Base-by-base conservation (phyloP, 2,329 filamentous ascomycete species). In the Davidsoniella neocaledoniae region DNA sequence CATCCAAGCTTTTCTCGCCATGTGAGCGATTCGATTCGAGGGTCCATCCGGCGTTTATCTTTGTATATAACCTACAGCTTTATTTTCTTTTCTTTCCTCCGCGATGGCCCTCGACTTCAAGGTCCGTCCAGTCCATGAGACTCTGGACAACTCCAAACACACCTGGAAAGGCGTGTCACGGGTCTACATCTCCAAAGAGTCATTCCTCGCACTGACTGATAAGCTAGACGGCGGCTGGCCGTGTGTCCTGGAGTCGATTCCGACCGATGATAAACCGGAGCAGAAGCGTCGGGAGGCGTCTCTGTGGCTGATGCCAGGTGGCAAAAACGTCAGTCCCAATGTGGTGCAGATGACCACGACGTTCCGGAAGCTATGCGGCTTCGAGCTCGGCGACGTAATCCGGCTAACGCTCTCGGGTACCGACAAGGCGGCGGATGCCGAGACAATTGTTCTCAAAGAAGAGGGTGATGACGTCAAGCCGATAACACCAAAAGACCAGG, bases 261-360 rank as follows among this genome's bases (percentile, higher is more conserved):
- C 40, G 10, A 23, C 23, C n/a, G 52, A 55, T n/a, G 59, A 59
- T 17, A 51, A 19, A 49, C 56, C 46, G 51, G 50, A 43, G 5
- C 42, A 57, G 46, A 45, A 56, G 29, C 58, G 60, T 23, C 63
- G 68, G 14, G 68, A 74, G 56, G 72, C 71, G 4, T 66, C 69
- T 26, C 63, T 73, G 1, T 74, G 71, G 66, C 66, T 68, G 0
- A 62, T 71, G 14, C 67, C 70, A 2, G 69, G 71, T 42, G 51
- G 51, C 14, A 73, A 80, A 60, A 78, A 79, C 57, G 68, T 86
- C 56, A 74, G 79, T 58, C 77, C 76, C 56, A 74, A 80, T 54
- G 71, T 86, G 51, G 68, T 83, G 46, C 73, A 88, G 68, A 76
- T 85, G 67, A 80, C 84, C 19, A 80, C 84, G 54, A 70, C 77